phyloP scores from a whole-genome alignment of 1,139 yeast genomes.

The Suhomyces atakaporum region DNA sequence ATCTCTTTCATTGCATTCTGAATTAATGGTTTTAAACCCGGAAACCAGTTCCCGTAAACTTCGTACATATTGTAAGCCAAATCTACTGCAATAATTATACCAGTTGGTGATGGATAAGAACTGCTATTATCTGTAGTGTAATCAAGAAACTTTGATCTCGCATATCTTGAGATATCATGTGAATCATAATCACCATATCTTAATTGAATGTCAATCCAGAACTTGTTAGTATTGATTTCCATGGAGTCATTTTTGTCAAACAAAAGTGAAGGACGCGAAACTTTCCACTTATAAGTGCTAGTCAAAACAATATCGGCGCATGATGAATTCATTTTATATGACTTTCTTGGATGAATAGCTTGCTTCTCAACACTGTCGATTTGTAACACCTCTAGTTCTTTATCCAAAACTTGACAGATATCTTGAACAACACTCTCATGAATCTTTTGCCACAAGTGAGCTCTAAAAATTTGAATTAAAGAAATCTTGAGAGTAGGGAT shows the following conservation, averaged over 20 bases:
- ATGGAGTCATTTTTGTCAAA: conserved; percentile 59
- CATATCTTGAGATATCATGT: conserved; percentile 92
- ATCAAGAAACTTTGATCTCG: conserved; percentile 89
- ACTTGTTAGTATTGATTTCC: conserved; percentile 63
- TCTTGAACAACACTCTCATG: conserved; percentile 96
- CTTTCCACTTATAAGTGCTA: conserved; percentile 81
- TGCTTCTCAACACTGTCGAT: conserved; percentile 88
- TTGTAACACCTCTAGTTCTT: conserved; percentile 79
- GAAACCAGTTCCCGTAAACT: conserved; percentile 97
- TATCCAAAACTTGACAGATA: conserved; percentile 87
- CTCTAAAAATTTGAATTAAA: conserved; percentile 91
- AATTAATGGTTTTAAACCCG: conserved; percentile 86
- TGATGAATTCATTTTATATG: conserved; percentile 95
- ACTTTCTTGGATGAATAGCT: conserved; percentile 94
- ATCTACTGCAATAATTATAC: conserved; percentile 87
- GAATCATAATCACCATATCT: conserved; percentile 98
- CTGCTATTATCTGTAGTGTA: conserved; percentile 87
- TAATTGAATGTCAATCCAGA: conserved; percentile 94
- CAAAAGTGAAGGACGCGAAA: conserved; percentile 78
- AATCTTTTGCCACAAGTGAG: conserved; percentile 98
- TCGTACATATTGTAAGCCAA: conserved; percentile 95
- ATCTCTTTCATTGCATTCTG: conserved; percentile 93
- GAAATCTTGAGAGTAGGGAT: conserved; percentile 97
- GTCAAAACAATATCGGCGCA: conserved; percentile 85
- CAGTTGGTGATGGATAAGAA: conserved; percentile 91